phyloP scores from a whole-genome alignment of 2,329 filamentous ascomycete species.

The Nemania serpens region DNA sequence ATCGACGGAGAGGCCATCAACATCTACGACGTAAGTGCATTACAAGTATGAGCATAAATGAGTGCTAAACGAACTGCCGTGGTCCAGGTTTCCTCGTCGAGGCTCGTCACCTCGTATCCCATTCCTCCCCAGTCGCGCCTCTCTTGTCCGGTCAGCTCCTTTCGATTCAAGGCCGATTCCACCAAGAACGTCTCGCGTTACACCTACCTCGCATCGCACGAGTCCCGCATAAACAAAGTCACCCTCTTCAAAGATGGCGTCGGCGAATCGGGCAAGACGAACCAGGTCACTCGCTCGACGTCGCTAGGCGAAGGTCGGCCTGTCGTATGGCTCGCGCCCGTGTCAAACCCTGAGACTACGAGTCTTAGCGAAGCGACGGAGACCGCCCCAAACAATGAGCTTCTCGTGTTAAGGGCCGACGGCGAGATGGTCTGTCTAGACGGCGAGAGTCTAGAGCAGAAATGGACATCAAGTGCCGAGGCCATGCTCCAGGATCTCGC shows the following conservation, averaged over 20 bases:
- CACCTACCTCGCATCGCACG: slow-evolving; percentile 63
- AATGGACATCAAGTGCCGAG: slow-evolving; percentile 52
- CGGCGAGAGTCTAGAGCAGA: slow-evolving; percentile 56
- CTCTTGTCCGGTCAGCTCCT: slow-evolving; percentile 64
- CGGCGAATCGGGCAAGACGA: slow-evolving; percentile 56
- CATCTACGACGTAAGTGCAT: slow-evolving; percentile 59
- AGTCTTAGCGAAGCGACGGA: slow-evolving; percentile 29
- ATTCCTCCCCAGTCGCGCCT: slow-evolving; percentile 68
- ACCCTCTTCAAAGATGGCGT: slow-evolving; percentile 64
- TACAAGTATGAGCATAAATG: neutral
- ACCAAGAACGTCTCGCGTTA: slow-evolving; percentile 58
- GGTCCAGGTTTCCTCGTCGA: slow-evolving; percentile 61
- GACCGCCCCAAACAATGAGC: slow-evolving; percentile 31
- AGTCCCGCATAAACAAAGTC: slow-evolving; percentile 54
- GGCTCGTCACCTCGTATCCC: slow-evolving; percentile 68
- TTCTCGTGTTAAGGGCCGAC: slow-evolving; percentile 63
- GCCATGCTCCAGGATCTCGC: slow-evolving; percentile 49
- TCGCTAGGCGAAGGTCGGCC: slow-evolving; percentile 48
- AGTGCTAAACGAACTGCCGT: slow-evolving; percentile 3
- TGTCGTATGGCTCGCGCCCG: slow-evolving; percentile 51
- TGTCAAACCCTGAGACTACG: slow-evolving; percentile 33
- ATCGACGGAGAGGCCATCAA: slow-evolving; percentile 69
- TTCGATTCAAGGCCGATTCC: slow-evolving; percentile 54
- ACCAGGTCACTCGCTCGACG: slow-evolving; percentile 54
- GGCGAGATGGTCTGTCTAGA: slow-evolving; percentile 66